Conservation (phyloP, 1,284 basidiomycete genomes). For the Cryptococcus wingfieldii region DNA sequence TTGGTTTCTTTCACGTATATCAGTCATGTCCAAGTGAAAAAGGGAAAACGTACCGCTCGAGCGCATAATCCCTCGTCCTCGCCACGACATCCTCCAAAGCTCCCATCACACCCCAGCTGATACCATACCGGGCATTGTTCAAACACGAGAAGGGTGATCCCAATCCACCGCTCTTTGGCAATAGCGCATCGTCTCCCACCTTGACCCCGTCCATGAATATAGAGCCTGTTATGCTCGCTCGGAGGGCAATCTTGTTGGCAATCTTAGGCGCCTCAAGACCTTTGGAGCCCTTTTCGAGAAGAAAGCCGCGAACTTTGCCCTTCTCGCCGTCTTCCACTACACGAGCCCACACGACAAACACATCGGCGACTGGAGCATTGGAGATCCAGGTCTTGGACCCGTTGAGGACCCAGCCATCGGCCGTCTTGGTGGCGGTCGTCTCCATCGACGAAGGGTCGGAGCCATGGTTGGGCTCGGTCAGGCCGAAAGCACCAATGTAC, state of each 20-base stretch:
- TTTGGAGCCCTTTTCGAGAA: conserved; percentile 81
- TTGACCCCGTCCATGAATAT: conserved; percentile 86
- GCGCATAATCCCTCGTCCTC: conserved; percentile 74
- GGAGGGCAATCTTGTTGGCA: conserved; percentile 87
- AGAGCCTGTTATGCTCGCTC: conserved; percentile 86
- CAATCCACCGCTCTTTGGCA: conserved; percentile 71
- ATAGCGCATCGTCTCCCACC: conserved; percentile 64
- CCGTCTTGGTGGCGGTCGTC: conserved; percentile 76
- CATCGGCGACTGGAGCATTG: conserved; percentile 79
- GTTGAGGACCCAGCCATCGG: conserved; percentile 78
- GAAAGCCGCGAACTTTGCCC: conserved; percentile 81
- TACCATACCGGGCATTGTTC: conserved; percentile 85
- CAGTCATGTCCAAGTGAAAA: neutral
- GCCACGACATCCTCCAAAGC: conserved; percentile 87
- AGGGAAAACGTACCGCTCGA: conserved; percentile 60
- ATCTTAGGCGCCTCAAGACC: conserved; percentile 85
- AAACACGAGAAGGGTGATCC: conserved; percentile 83
- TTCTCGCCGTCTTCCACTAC: conserved; percentile 49
- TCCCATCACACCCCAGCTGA: conserved; percentile 91
- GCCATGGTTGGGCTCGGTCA: conserved; percentile 96
- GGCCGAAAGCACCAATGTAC: conserved; percentile 89
- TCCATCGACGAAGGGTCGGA: conserved; percentile 93
- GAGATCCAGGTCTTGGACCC: conserved; percentile 98
- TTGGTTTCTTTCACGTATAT: conserved; percentile 56
- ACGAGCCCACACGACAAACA: conserved; percentile 83